Conservation (phyloP, 2,329 filamentous ascomycete species). For the Nemania abortiva region DNA sequence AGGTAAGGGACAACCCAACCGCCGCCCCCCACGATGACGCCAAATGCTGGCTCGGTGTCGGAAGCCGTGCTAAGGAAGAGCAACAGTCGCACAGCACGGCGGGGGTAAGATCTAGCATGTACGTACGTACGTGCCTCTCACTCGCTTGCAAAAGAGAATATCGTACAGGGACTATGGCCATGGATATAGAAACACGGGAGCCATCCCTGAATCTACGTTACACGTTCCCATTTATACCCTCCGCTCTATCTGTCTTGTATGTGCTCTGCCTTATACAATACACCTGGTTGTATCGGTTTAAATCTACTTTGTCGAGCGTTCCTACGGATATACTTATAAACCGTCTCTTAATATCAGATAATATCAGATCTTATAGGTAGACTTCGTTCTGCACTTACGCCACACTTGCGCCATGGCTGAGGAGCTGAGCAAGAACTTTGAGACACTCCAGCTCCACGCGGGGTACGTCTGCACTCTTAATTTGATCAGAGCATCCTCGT, state of each 20-base stretch:
- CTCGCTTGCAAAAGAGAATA: neutral
- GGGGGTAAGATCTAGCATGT: neutral
- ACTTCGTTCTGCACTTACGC: conserved; percentile 20
- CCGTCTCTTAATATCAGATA: conserved; percentile 10
- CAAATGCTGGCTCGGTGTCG: conserved; percentile 34
- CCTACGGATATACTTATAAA: neutral
- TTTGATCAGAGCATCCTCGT: conserved; percentile 3
- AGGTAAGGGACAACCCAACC: neutral
- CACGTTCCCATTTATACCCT: neutral
- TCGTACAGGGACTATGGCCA: neutral
- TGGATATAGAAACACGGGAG: neutral
- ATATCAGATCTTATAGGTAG: conserved; percentile 19
- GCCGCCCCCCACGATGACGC: conserved; percentile 37
- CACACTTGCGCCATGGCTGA: conserved; percentile 55
- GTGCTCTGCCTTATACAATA: conserved; percentile 7
- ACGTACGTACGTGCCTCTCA: neutral
- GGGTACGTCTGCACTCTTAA: conserved; percentile 65
- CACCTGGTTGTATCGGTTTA: neutral
- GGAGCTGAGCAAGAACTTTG: conserved; percentile 73
- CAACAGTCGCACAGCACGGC: conserved; percentile 3
- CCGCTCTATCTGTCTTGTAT: neutral
- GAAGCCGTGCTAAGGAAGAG: conserved; percentile 16
- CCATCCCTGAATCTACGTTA: conserved; percentile 1
- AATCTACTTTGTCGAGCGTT: neutral
- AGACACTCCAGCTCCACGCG: conserved; percentile 88